Evolutionary conservation across 768 basidiomycete genomes (phyloP), one percentile per base, ranked within the genome.

Genomic region (Phylloporus rhodoxanthus): DNA sequence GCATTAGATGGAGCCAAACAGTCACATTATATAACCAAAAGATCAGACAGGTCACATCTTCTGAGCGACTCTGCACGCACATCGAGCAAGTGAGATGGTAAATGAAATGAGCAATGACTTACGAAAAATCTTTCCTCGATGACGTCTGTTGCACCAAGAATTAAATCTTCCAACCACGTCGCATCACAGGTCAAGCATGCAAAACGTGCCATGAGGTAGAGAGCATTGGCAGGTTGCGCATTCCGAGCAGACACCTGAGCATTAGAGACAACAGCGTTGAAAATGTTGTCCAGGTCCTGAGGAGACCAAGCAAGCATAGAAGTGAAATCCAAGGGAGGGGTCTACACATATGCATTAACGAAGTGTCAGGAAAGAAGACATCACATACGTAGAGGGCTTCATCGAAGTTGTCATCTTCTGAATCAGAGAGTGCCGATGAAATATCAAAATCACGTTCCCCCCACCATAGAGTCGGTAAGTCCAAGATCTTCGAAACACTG

Each of bases 11-110:
- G 14, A 98, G 76, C 78, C 95, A 87, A 25, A 92, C 68, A 9
- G 89, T 91, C 17, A 82, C 78, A 66, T 99, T 99, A 69, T 92
- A 90, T 40, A 95, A 70, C 94, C 96, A 99, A 68, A 97, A 98
- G 29, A 93, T 78, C 21, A 95, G 75, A 61, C 81, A 84, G 5
- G 89, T 82, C 26, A 96, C 68, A 63, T 97, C 90, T 57, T 96
- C 92, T 19, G 87, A 77, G 54, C 80, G 82, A 59, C 72, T 82
- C 94, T 97, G 45, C 19, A 61, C 48, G 49, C 30, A 43, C 33
- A 42, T 67, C 43, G 42, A 58, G 42, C 26, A 55, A 45, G 40
- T 13, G 37, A 47, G 10, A 42, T 15, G 34, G 17, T 15, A 43
- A 56, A 49, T 40, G 29, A 39, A 50, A 41, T 38, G 30, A 34